Evolutionary conservation across 306 rosid species (phyloP).

Genomic region (Benincasa hispida): DNA sequence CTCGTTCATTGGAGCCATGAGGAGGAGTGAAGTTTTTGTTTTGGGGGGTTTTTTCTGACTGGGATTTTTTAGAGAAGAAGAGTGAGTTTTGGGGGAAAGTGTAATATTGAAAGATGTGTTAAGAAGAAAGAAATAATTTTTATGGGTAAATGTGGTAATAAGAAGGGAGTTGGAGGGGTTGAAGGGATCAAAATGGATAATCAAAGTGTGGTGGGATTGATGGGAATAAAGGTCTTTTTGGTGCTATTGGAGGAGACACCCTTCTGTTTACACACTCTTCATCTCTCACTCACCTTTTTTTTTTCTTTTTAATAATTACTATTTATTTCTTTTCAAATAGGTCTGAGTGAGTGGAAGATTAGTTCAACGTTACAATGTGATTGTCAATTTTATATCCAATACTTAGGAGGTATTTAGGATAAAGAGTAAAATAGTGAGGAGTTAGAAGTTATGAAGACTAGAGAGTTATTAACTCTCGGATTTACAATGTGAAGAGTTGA

Average conservation of each 20-base stretch:
- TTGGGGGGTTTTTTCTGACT: not conserved
- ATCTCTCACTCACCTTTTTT: not conserved
- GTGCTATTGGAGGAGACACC: slow-evolving; percentile 6
- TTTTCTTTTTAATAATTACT: not conserved
- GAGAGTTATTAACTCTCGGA: no score
- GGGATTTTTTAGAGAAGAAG: not conserved
- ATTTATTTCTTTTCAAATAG: no score
- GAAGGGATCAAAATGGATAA: not conserved
- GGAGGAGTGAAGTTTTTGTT: not conserved
- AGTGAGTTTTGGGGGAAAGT: not conserved
- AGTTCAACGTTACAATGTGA: no score
- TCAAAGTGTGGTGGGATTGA: slow-evolving; percentile 10
- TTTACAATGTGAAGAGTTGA: no score
- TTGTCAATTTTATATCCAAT: no score
- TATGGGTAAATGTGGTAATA: not conserved
- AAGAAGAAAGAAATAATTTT: no score
- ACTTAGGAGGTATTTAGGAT: no score
- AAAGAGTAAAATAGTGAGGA: no score
- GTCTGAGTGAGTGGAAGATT: no score
- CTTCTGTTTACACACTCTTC: not conserved
- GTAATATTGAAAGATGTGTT: not conserved
- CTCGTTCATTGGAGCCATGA: not conserved
- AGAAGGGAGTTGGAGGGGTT: not conserved
- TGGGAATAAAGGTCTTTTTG: slow-evolving; percentile 11
- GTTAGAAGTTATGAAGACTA: no score